Evolutionary conservation across 2,329 filamentous ascomycete genomes (phyloP).

Genomic region (Corynespora cassiicola): DNA sequence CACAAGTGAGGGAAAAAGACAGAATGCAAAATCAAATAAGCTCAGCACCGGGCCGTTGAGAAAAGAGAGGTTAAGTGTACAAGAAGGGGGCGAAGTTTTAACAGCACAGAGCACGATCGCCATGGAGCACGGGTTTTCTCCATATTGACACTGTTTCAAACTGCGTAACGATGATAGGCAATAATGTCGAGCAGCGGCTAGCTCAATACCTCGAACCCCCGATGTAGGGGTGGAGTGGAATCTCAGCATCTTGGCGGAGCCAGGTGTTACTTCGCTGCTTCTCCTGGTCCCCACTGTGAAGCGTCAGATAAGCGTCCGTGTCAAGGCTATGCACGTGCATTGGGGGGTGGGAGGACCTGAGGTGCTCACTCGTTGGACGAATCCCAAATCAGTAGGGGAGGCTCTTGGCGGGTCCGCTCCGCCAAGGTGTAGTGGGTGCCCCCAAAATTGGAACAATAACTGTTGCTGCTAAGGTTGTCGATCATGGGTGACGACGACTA

Average conservation of each 20-base stretch:
- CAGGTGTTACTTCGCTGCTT: constrained; percentile 34
- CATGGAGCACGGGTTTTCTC: constrained; percentile 19
- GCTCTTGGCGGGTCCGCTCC: constrained; percentile 29
- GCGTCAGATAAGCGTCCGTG: constrained; percentile 34
- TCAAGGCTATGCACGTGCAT: constrained; percentile 27
- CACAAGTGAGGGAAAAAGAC: constrained; percentile 16
- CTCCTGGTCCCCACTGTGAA: constrained; percentile 37
- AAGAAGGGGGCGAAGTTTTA: constrained; percentile 27
- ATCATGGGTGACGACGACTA: no score
- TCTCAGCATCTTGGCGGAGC: constrained; percentile 36
- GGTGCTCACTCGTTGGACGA: constrained; percentile 12
- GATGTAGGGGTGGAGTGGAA: constrained; percentile 30
- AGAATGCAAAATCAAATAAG: constrained; percentile 19
- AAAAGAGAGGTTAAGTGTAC: constrained; percentile 20
- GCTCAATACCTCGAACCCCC: constrained; percentile 22
- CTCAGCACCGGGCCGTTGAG: constrained; percentile 31
- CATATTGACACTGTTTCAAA: constrained; percentile 36
- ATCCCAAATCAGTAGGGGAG: constrained; percentile 15
- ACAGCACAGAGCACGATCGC: constrained; percentile 25
- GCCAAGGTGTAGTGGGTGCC: constrained; percentile 39
- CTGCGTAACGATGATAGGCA: constrained; percentile 24
- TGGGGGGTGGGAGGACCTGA: no score
- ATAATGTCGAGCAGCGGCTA: constrained; percentile 30
- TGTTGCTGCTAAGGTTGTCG: no score
- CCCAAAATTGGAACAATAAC: no score